Conservation (phyloP, 768 basidiomycete genomes). For the Suillus americanus region DNA sequence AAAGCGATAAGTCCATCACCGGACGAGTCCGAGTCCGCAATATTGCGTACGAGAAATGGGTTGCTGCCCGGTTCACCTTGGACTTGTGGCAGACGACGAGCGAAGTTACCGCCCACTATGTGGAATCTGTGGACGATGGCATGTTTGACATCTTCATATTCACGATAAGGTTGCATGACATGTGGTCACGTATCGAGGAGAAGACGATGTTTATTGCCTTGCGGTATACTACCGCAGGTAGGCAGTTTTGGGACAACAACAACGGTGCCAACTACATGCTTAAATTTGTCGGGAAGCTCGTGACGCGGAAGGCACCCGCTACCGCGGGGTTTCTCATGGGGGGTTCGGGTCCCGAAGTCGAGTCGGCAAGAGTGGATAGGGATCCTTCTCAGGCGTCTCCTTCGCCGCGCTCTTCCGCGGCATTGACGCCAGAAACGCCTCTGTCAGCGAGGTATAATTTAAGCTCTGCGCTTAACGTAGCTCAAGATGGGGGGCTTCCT, state of each 20-base stretch:
- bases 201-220: slow-evolving; percentile 82
- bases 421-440: slow-evolving; percentile 34
- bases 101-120: slow-evolving; percentile 81
- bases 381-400: slow-evolving; percentile 14
- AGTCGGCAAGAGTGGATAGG: slow-evolving; percentile 26
- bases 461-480: slow-evolving; percentile 45
- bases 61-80: slow-evolving; percentile 89
- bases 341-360: slow-evolving; percentile 40
- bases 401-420: slow-evolving; percentile 20
- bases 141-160: slow-evolving; percentile 76
- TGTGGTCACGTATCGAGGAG: slow-evolving; percentile 74
- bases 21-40: slow-evolving; percentile 83
- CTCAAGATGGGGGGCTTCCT: slow-evolving; percentile 39
- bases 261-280: slow-evolving; percentile 73
- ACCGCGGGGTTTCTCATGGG: slow-evolving; percentile 55
- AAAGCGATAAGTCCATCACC: slow-evolving; percentile 54
- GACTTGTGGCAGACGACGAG: slow-evolving; percentile 96
- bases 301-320: slow-evolving; percentile 25
- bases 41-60: slow-evolving; percentile 82
- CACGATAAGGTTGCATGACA: slow-evolving; percentile 72
- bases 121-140: slow-evolving; percentile 37
- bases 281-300: slow-evolving; percentile 47
- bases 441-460: slow-evolving; percentile 62
- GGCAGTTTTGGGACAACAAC: slow-evolving; percentile 95
- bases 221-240: slow-evolving; percentile 64